Conservation (phyloP, 495 filamentous ascomycete species). For the Trichocladium uniseriatum region DNA sequence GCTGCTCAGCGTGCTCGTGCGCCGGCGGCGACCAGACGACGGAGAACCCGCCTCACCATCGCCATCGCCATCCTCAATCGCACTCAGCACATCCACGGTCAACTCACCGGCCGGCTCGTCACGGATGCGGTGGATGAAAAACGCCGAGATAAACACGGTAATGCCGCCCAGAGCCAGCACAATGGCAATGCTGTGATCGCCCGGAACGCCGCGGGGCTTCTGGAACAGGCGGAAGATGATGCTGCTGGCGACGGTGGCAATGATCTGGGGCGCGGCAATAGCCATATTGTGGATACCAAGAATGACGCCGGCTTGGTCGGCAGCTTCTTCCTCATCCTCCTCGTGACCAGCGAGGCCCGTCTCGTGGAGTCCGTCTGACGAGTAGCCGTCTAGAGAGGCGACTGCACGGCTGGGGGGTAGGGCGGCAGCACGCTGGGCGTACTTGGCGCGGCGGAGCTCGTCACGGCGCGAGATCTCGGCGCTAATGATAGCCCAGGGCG, state of each 20-base stretch:
- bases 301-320: conserved; percentile 77
- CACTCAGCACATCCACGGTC: conserved; percentile 26
- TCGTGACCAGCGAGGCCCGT: conserved; percentile 6
- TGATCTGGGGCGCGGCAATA: conserved; percentile 76
- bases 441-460: conserved; percentile 50
- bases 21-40: conserved; percentile 4
- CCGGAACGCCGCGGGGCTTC: conserved; percentile 70
- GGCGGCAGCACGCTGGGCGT: conserved; percentile 15
- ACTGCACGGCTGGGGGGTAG: conserved; percentile 16
- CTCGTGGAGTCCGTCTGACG: conserved; percentile 22
- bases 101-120: conserved; percentile 26
- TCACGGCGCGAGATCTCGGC: conserved; percentile 77
- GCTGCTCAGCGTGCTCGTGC: conserved; percentile 21
- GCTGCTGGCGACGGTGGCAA: conserved; percentile 73
- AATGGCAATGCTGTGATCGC: conserved; percentile 79
- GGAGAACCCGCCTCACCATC: not conserved
- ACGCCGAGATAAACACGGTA: conserved; percentile 69
- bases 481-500: conserved; percentile 83
- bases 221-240: conserved; percentile 73
- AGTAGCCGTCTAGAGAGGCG: conserved; percentile 22
- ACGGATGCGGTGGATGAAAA: conserved; percentile 43
- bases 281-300: conserved; percentile 90
- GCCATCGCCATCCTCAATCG: conserved; percentile 35
- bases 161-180: conserved; percentile 73
- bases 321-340: conserved; percentile 38